These are phyloP conservation scores for Suillus cothurnatus DNA, from an alignment of 768 basidiomycete species.

Conservation along the genomic window DNA sequence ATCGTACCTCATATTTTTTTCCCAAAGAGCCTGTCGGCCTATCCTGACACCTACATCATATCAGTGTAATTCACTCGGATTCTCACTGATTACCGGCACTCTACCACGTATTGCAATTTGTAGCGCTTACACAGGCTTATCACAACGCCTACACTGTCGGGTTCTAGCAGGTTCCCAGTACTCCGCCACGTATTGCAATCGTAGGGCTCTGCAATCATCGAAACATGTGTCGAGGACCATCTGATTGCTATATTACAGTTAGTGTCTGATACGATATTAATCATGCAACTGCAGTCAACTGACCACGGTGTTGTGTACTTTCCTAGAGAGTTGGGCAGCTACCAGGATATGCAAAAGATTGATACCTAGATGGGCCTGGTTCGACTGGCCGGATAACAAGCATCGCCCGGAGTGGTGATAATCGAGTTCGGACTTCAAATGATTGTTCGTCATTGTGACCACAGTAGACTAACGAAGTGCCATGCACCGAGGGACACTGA, in stretches of 20 bases:
- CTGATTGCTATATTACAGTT: not conserved
- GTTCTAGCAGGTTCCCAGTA: not conserved
- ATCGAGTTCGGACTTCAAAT: too few species aligned
- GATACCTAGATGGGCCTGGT: too few species aligned
- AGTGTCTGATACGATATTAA: not conserved
- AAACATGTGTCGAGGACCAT: not conserved
- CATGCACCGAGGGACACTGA: too few species aligned
- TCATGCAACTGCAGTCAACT: not conserved
- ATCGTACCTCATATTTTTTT: not conserved
- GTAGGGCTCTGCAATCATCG: not conserved
- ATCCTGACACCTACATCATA: not conserved
- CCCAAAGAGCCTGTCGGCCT: not conserved
- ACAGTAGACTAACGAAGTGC: too few species aligned
- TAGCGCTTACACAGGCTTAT: not conserved
- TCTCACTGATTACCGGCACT: not conserved
- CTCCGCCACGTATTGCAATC: not conserved
- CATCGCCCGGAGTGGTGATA: too few species aligned
- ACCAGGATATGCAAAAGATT: not conserved
- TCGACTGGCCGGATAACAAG: too few species aligned
- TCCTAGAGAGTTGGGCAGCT: not conserved
- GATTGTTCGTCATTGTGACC: too few species aligned
- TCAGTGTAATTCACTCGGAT: not conserved
- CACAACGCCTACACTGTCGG: not conserved
- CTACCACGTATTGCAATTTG: not conserved
- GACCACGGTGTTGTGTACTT: not conserved